Percentiles rank a stretch among this genome's conserved stretches.
Evolutionary conservation across 2,329 filamentous ascomycete genomes (phyloP).

Genomic region (Cladosporium phlei): DNA sequence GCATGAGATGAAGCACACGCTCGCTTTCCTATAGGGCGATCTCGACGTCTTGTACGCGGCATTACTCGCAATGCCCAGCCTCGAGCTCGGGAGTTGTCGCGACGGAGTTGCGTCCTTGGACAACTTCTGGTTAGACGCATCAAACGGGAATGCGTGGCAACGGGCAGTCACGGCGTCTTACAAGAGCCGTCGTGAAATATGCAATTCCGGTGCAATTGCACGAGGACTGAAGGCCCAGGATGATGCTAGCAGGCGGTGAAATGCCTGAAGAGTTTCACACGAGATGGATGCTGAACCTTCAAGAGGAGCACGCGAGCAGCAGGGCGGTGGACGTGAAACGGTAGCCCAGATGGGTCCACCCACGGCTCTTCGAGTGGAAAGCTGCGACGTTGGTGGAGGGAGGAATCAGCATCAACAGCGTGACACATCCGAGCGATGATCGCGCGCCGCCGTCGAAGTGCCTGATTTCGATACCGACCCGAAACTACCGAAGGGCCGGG

Average conservation of each 20-base stretch:
- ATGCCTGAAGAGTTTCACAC: conserved; percentile 6
- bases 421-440: too few relatives aligned
- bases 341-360: too few relatives aligned
- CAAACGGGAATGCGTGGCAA: too few relatives aligned
- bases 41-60: neutral
- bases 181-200: too few relatives aligned
- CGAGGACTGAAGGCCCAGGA: neutral
- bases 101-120: neutral
- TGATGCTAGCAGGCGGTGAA: conserved; percentile 6
- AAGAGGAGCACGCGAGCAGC: conserved; percentile 8
- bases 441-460: conserved; percentile 1
- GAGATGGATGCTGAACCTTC: conserved; percentile 1
- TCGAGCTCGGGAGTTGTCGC: neutral
- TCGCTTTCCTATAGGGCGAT: neutral
- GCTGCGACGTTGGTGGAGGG: too few relatives aligned
- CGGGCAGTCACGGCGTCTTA: too few relatives aligned
- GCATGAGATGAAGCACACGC: conserved; percentile 5
- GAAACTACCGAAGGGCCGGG: conserved; percentile 6
- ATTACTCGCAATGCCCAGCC: conserved; percentile 10
- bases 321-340: conserved; percentile 11
- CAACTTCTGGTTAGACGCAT: too few relatives aligned
- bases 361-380: too few relatives aligned
- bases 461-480: conserved; percentile 4
- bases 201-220: neutral
- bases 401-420: too few relatives aligned